A percentile compares a stretch with the other conserved stretches of the same genome.
These are phyloP conservation scores for Colletotrichum costaricense DNA, from an alignment of 2,329 filamentous ascomycete species.

Conservation along the genomic window DNA sequence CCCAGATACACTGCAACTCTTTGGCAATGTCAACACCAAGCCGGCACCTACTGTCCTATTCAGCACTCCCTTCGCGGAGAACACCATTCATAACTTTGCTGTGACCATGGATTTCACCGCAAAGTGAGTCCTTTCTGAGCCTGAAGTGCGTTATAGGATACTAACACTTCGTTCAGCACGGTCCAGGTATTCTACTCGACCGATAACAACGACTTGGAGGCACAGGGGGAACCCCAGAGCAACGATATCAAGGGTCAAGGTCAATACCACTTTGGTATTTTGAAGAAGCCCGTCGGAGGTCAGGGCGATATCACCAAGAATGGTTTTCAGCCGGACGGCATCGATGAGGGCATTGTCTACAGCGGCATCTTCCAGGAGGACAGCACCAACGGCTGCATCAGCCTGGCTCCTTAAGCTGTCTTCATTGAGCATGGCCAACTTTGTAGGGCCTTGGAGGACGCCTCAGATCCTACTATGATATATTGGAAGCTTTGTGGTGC, in stretches of 20 bases:
- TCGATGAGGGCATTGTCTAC: conserved; percentile 65
- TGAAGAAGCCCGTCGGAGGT: conserved; percentile 67
- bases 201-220: conserved; percentile 54
- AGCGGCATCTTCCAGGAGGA: conserved; percentile 66
- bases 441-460: not conserved
- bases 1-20: conserved; percentile 56
- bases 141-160: not conserved
- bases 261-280: conserved; percentile 70
- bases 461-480: not conserved
- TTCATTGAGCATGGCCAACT: too few species aligned
- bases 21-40: conserved; percentile 57
- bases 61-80: conserved; percentile 58
- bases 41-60: conserved; percentile 56
- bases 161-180: conserved; percentile 52
- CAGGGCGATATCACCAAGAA: conserved; percentile 56
- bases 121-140: conserved; percentile 53
- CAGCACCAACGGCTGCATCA: conserved; percentile 44
- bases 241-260: conserved; percentile 68
- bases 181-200: conserved; percentile 68
- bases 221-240: conserved; percentile 56
- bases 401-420: conserved; percentile 11
- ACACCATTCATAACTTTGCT: conserved; percentile 72
- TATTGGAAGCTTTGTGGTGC: not conserved
- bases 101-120: conserved; percentile 66
- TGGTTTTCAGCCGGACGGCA: conserved; percentile 58